Conservation (phyloP, 2,329 filamentous ascomycete genomes). For the Epichloe scottii region DNA sequence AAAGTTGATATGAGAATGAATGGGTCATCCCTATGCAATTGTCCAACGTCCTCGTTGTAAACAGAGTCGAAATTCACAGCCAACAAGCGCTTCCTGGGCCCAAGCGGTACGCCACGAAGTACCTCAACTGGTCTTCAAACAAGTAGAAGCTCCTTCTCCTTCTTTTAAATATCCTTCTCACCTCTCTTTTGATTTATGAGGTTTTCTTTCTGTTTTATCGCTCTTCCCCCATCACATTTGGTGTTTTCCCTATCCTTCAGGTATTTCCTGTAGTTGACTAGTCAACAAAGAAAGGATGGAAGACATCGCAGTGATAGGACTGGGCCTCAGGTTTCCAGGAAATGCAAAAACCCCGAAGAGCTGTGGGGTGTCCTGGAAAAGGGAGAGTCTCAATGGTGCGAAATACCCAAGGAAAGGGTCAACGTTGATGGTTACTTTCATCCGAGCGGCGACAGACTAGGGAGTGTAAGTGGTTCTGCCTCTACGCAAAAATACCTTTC, state of each 20-base stretch:
- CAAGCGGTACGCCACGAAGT: neutral
- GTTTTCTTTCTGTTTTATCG: neutral
- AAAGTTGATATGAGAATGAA: neutral
- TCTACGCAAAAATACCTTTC: neutral
- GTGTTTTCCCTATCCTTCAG: neutral
- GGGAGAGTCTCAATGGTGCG: conserved; percentile 34
- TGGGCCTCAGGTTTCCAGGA: conserved; percentile 39
- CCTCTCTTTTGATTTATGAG: neutral
- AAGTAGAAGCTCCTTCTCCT: neutral
- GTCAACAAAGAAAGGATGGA: conserved; percentile 9
- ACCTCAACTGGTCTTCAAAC: neutral
- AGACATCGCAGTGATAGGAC: conserved; percentile 40
- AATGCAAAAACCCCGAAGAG: conserved; percentile 29
- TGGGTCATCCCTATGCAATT: neutral
- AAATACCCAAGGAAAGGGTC: conserved; percentile 35
- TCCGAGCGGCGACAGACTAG: conserved; percentile 35
- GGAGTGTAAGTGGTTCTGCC: conserved; percentile 26
- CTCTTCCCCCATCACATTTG: neutral
- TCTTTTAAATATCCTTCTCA: neutral
- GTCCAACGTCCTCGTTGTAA: neutral
- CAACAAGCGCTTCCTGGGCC: neutral
- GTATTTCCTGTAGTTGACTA: neutral
- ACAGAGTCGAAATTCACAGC: conserved; percentile 2
- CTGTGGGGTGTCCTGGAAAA: conserved; percentile 37
- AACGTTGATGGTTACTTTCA: conserved; percentile 42